Percentiles rank a stretch among this genome's conserved stretches.
phyloP scores from a whole-genome alignment of 1,284 basidiomycete genomes.

The Cryptococcus sp. region DNA sequence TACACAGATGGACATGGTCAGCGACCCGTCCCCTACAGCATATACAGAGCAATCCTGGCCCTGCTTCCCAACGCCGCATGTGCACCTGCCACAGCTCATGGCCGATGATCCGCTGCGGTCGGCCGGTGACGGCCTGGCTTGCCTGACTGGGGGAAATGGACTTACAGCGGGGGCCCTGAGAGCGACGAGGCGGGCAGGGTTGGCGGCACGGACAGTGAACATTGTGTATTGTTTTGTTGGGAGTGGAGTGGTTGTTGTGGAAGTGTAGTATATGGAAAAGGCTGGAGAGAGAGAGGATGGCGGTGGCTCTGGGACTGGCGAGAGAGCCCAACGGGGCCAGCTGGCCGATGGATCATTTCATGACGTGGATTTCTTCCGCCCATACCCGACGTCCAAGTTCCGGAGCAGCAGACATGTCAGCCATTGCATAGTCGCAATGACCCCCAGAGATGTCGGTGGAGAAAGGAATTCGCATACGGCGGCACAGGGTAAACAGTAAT shows the following conservation, averaged over 20 bases:
- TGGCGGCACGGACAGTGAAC: slow-evolving; percentile 14
- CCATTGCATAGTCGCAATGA: too few relatives aligned
- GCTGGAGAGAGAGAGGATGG: background rate
- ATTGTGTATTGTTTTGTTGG: slow-evolving; percentile 4
- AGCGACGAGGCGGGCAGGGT: slow-evolving; percentile 17
- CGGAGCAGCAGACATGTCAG: too few relatives aligned
- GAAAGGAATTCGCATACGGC: too few relatives aligned
- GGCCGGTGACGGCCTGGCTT: background rate
- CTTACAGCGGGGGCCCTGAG: slow-evolving; percentile 26
- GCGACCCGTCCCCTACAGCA: background rate
- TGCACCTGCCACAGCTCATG: background rate
- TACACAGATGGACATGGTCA: background rate
- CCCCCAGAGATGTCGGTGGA: too few relatives aligned
- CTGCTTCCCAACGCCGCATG: background rate
- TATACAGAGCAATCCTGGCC: background rate
- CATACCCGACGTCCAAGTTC: too few relatives aligned
- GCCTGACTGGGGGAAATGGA: background rate
- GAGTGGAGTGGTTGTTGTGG: background rate
- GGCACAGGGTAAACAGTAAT: too few relatives aligned
- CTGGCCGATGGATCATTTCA: too few relatives aligned
- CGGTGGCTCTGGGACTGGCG: background rate
- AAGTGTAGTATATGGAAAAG: background rate
- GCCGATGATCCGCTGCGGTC: background rate
- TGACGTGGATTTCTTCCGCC: too few relatives aligned
- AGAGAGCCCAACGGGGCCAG: too few relatives aligned